phyloP scores from a whole-genome alignment of 31 red algal genomes.

The Porphyra umbilicalis region DNA sequence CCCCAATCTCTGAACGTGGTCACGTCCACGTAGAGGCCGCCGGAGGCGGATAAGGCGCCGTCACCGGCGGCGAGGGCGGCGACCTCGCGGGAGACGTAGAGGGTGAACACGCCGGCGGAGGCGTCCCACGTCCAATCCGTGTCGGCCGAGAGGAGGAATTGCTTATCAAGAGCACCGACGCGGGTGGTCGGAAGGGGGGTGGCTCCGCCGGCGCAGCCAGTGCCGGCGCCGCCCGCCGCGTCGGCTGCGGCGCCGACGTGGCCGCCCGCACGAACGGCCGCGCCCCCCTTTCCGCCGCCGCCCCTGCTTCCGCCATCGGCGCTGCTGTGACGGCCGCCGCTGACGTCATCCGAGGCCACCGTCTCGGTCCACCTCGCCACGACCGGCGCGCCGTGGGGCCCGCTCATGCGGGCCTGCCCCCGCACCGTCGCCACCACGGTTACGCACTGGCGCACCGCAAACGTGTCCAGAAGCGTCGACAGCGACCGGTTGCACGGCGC shows the following conservation, averaged over 20 bases:
- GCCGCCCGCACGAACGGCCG: not conserved
- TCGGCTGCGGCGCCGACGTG: not conserved
- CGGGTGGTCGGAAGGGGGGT: too few relatives aligned
- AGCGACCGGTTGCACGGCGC: constrained; percentile 40
- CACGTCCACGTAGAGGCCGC: constrained; percentile 50
- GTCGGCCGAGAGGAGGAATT: constrained; percentile 18
- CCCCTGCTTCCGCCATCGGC: too few relatives aligned
- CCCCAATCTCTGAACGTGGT: constrained; percentile 13
- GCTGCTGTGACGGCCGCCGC: too few relatives aligned
- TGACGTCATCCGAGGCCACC: not conserved
- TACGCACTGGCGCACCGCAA: constrained; percentile 54
- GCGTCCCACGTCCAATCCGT: constrained; percentile 57
- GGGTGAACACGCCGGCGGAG: constrained; percentile 39
- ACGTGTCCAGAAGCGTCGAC: constrained; percentile 66
- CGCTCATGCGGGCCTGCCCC: constrained; percentile 55
- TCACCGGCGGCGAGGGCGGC: constrained; percentile 15
- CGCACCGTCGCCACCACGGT: constrained; percentile 35
- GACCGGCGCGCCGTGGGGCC: constrained; percentile 49
- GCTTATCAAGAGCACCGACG: constrained; percentile 26
- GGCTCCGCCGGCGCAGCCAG: too few relatives aligned
- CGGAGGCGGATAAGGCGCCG: constrained; percentile 17
- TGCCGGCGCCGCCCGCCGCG: not conserved
- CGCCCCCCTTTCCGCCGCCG: not conserved
- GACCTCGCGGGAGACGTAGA: constrained; percentile 10
- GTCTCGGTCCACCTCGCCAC: constrained; percentile 37